These are phyloP conservation scores for Aspergillus piperis DNA, from an alignment of 2,329 filamentous ascomycete genomes.

Conservation along the genomic window DNA sequence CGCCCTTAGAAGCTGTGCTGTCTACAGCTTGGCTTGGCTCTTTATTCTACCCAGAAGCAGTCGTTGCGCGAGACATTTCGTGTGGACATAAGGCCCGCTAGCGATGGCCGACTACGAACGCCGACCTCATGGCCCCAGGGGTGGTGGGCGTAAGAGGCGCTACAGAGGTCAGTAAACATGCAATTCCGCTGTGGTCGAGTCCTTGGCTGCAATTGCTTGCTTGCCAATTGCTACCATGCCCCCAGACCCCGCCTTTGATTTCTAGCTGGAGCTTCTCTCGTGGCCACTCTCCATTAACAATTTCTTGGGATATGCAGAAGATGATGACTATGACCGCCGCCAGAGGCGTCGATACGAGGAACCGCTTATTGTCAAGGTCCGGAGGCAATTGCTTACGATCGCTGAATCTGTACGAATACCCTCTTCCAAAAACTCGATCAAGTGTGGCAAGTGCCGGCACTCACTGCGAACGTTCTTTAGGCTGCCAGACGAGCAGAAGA, in stretches of 20 bases:
- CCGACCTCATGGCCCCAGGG: constrained; percentile 55
- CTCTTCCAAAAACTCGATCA: constrained; percentile 4
- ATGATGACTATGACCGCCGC: constrained; percentile 73
- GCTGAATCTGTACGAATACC: constrained; percentile 65
- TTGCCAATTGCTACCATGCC: not conserved
- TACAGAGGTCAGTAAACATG: constrained; percentile 64
- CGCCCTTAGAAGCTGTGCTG: not conserved
- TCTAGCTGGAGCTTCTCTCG: not conserved
- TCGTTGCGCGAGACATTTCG: not conserved
- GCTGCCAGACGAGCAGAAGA: constrained; percentile 76
- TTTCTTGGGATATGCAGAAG: constrained; percentile 53
- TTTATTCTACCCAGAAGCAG: not conserved
- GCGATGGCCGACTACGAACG: constrained; percentile 59
- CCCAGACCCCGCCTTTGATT: not conserved
- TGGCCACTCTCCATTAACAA: constrained; percentile 3
- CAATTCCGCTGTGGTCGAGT: not conserved
- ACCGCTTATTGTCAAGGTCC: constrained; percentile 69
- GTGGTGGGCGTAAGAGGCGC: constrained; percentile 67
- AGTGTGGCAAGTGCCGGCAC: constrained; percentile 12
- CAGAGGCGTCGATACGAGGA: constrained; percentile 75
- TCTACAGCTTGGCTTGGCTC: not conserved
- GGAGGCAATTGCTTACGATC: constrained; percentile 75
- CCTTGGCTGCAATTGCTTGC: not conserved
- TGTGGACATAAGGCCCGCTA: not conserved
- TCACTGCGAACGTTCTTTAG: constrained; percentile 24